These are phyloP conservation scores for Daucus carota DNA, from an alignment of 129 eudicot species.

Conservation along the genomic window DNA sequence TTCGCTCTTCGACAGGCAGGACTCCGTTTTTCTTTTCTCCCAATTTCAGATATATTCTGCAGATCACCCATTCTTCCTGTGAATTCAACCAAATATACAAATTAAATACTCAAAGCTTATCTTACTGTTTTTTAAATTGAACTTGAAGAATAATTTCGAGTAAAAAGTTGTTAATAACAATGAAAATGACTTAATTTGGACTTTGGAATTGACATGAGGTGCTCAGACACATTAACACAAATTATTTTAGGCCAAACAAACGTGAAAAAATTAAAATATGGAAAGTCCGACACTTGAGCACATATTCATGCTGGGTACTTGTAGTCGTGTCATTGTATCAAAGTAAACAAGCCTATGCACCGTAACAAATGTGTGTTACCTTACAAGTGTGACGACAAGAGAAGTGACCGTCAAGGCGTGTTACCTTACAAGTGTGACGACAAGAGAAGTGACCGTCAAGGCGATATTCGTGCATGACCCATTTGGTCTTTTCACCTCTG, in stretches of 20 bases:
- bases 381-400: constrained; percentile 58
- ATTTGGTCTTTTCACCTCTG: constrained; percentile 58
- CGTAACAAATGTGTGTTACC: constrained; percentile 30
- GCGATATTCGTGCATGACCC: constrained; percentile 86
- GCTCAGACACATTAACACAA: no score
- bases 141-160: no score
- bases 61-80: constrained; percentile 81
- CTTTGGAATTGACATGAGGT: not conserved
- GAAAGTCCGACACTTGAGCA: no score
- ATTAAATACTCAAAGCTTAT: no score
- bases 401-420: constrained; percentile 77
- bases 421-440: constrained; percentile 52
- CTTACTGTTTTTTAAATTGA: not conserved
- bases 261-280: no score
- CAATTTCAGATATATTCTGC: constrained; percentile 54
- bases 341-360: constrained; percentile 1
- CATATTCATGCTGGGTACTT: no score
- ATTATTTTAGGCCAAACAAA: no score
- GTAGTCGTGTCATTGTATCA: no score
- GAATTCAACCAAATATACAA: not conserved
- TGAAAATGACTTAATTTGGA: no score
- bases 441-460: constrained; percentile 73
- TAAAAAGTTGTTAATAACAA: no score
- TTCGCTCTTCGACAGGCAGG: constrained; percentile 24
- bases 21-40: constrained; percentile 34